Base-by-base conservation (phyloP, 352 stramenopile genomes). In the Pythium pyrilobum region DNA sequence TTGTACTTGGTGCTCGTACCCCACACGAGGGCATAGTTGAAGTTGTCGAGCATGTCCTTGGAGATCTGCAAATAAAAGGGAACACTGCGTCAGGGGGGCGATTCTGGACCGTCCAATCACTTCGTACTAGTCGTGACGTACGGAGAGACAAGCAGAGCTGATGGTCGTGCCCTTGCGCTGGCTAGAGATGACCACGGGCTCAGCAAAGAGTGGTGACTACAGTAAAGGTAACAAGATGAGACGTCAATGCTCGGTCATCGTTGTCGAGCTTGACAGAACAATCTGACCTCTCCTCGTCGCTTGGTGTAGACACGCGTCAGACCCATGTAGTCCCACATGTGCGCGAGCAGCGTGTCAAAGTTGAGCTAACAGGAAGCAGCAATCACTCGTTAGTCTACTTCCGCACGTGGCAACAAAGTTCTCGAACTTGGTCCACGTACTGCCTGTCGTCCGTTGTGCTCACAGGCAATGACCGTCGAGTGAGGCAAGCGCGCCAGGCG, bases 21-120 rank as follows among this genome's bases (percentile, higher is more conserved):
- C 97, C 97, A 99, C 45, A 99, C 96, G 38, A 98, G 69, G 15
- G 93, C 96, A 66, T 98, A 99, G 65, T 98, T 98, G 67, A 98
- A 99, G 64, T 98, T 97, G 59, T 96, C 86, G 5, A 96, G 69
- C 80, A 97, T 91, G 56, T 94, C 85, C 62, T 89, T 93, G 41
- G 86, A 96, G 50, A 96, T 94, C 84, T 96, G 55, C 47, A 11
- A n/a, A 18, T 33, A 28, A 32, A 21, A 24, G 32, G 44, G 4
- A 0, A 45, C 33, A 42, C 37, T 27, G n/a, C n/a, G 18, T 27
- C 9, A 15, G 6, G 34, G 34, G n/a, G n/a, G n/a, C n/a, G n/a
- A n/a, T n/a, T n/a, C n/a, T n/a, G n/a, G 7, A 20, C 18, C 18
- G 40, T 10, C 40, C 11, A 13, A 47, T 28, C 44, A 27, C 31